Base-by-base conservation (phyloP, 139 green algal genomes). In the Closterium sp. region DNA sequence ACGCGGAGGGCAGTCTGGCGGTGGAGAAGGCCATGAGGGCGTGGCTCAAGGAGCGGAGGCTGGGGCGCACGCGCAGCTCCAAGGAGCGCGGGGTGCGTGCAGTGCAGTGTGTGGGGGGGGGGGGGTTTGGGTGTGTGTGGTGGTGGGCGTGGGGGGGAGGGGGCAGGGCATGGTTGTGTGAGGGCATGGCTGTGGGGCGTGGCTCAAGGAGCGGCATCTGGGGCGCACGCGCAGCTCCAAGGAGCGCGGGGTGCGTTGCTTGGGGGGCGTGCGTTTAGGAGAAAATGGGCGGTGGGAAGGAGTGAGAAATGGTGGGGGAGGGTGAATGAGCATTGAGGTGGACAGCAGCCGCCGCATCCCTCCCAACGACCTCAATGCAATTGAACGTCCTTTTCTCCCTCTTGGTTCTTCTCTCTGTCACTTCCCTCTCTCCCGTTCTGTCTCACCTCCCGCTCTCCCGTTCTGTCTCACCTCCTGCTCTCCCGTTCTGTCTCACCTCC, bases 11-110 rank as follows among this genome's bases (percentile, higher is more conserved):
- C 9, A 87, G 85, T 29, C 21, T 29, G 28, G 85, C n/a, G 22
- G 85, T 32, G n/a, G 85, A 32, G 85, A 87, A 28, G 85, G 85
- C 85, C 1, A 87, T 87, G 85, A 87, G 85, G 85, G 85, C 85
- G 85, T 87, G 85, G 85, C n/a, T 87, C 85, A 87, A 87, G 85
- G 85, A 87, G 85, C 21, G 85, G 9, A 9, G 28, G 21, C 85
- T 87, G n/a, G 85, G 85, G 1, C 85, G 28, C 85, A 32, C 85
- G 2, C 85, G 85, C 85, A 87, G 85, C 85, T 30, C 85, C n/a
- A 87, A 31, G 85, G 85, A 87, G 28, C 24, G 85, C 32, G 85
- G 85, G 85, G 85, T 87, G 21, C n/a, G 85, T 50, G 38, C 4
- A 50, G 38, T 50, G 38, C 13, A n/a, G 4, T 45, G 32, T 3